phyloP scores from a whole-genome alignment of 2,329 filamentous ascomycete genomes.

The Juglanconis oblonga region DNA sequence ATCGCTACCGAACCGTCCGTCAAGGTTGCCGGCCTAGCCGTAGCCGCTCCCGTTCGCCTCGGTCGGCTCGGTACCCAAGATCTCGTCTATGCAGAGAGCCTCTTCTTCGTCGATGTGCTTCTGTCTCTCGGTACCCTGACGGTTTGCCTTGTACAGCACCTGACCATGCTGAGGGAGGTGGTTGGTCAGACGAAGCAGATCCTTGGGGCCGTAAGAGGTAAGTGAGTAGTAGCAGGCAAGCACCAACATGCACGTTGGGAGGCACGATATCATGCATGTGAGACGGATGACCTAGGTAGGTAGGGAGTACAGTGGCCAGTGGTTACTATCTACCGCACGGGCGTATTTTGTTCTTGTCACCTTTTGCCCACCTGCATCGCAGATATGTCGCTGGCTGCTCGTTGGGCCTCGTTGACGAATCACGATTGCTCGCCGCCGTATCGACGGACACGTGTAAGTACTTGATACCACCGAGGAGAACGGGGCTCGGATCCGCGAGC shows the following conservation, averaged over 20 bases:
- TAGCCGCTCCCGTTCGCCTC: not conserved
- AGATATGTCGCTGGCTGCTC: not conserved
- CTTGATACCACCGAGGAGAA: no score
- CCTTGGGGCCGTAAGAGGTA: slow-evolving; percentile 11
- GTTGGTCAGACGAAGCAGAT: not conserved
- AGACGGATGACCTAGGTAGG: not conserved
- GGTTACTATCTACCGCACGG: no score
- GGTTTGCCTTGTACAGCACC: slow-evolving; percentile 8
- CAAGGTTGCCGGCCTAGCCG: slow-evolving; percentile 4
- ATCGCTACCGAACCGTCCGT: not conserved
- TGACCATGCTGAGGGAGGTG: not conserved
- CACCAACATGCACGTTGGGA: not conserved
- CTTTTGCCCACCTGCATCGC: no score
- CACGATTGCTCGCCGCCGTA: no score
- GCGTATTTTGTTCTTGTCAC: not conserved
- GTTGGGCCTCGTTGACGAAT: no score
- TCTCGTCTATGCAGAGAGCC: slow-evolving; percentile 6
- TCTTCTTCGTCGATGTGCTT: not conserved
- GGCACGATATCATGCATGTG: not conserved
- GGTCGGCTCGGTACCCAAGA: not conserved
- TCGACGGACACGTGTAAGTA: no score
- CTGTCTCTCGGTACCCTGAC: not conserved
- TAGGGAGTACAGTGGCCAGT: not conserved
- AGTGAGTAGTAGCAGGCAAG: not conserved
- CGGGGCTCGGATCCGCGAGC: no score